A percentile compares a stretch with the other conserved stretches of the same genome.
phyloP scores from a whole-genome alignment of 2,329 filamentous ascomycete genomes.

The Cephalotrichum gorgonifer region DNA sequence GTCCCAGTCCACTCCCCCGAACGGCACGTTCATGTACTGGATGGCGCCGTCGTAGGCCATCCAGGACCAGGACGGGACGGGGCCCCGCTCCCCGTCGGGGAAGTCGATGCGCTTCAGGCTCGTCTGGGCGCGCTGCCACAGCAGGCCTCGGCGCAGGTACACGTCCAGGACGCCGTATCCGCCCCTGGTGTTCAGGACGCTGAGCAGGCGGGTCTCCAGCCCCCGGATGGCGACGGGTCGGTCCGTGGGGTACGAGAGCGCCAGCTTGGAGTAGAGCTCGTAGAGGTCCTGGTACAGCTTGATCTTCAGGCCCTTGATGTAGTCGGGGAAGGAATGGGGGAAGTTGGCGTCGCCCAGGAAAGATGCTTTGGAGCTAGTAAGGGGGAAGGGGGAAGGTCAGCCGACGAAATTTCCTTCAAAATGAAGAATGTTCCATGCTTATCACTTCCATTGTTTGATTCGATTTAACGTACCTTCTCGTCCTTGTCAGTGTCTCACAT shows the following conservation, averaged over 20 bases:
- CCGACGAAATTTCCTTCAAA: not conserved
- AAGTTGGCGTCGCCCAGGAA: conserved; percentile 19
- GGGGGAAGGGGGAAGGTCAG: not conserved
- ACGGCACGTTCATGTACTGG: conserved; percentile 13
- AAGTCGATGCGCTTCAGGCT: conserved; percentile 4
- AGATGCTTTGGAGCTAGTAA: conserved; percentile 4
- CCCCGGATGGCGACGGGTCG: conserved; percentile 20
- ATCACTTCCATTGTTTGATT: too few species aligned
- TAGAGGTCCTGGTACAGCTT: conserved; percentile 15
- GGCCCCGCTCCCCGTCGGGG: not conserved
- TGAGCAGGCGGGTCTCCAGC: conserved; percentile 17
- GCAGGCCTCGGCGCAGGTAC: conserved; percentile 9
- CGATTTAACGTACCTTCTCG: conserved; percentile 19
- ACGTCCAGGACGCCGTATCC: conserved; percentile 21
- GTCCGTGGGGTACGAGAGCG: conserved; percentile 13
- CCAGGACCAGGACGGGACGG: conserved; percentile 23
- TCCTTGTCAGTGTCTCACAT: conserved; percentile 21
- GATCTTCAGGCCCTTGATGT: conserved; percentile 12
- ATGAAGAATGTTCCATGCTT: too few species aligned
- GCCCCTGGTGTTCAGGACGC: conserved; percentile 12
- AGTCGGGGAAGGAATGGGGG: conserved; percentile 8
- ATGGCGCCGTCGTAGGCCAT: conserved; percentile 22
- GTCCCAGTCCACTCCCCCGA: conserved; percentile 7
- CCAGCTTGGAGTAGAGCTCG: conserved; percentile 18
- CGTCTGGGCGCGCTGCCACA: conserved; percentile 16